These are phyloP conservation scores for Anethum foeniculum DNA, from an alignment of 140 eudicot genomes.

Conservation along the genomic window DNA sequence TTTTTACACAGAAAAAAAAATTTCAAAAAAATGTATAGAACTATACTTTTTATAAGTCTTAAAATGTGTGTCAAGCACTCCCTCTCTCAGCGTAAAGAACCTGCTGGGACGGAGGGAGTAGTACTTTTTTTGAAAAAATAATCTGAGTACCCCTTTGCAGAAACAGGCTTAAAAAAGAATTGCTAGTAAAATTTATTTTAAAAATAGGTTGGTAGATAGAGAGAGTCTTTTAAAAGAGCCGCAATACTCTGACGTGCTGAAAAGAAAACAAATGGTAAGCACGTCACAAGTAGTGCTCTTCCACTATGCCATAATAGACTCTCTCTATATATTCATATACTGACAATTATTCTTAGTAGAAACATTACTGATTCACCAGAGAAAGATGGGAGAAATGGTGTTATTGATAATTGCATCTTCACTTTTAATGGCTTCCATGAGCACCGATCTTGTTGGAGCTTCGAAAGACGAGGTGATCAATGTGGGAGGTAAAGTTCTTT, in stretches of 20 bases:
- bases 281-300: conserved; percentile 60
- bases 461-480: conserved; percentile 26
- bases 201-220: background rate
- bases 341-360: background rate
- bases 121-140: too few species aligned
- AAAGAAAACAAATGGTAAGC: conserved; percentile 30
- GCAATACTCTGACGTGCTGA: background rate
- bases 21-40: too few species aligned
- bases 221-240: background rate
- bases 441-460: conserved; percentile 16
- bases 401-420: conserved; percentile 32
- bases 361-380: conserved; percentile 3
- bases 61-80: too few species aligned
- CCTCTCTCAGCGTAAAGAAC: too few species aligned
- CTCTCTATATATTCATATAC: background rate
- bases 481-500: conserved; percentile 74
- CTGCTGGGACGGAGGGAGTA: too few species aligned
- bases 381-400: conserved; percentile 26
- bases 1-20: too few species aligned
- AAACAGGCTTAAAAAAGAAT: background rate
- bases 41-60: too few species aligned
- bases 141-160: too few species aligned
- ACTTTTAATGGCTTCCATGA: conserved; percentile 9
- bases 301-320: conserved; percentile 27
- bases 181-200: background rate